Percentiles rank a stretch among this genome's conserved stretches.
These are phyloP conservation scores for Rutstroemia sp. DNA, from an alignment of 2,329 filamentous ascomycete species.

Conservation along the genomic window DNA sequence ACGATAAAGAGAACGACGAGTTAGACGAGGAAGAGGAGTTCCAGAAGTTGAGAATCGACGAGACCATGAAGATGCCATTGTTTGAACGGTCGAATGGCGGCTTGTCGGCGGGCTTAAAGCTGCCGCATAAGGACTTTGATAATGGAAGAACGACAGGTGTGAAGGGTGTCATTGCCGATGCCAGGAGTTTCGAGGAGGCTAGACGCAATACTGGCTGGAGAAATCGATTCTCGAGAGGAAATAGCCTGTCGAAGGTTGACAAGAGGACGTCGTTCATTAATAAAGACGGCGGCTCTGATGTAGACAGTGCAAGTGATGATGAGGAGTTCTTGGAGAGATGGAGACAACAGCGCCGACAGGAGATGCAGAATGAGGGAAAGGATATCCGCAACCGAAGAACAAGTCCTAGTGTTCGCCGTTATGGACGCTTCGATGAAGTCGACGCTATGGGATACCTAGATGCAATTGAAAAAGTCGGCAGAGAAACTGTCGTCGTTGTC, in stretches of 20 bases:
- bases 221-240: conserved; percentile 45
- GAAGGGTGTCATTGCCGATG: conserved; percentile 82
- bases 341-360: conserved; percentile 71
- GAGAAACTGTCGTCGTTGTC: conserved; percentile 80
- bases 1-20: conserved; percentile 48
- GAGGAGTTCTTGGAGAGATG: conserved; percentile 85
- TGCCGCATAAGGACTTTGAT: conserved; percentile 57
- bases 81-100: conserved; percentile 35
- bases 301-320: conserved; percentile 39
- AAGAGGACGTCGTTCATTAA: conserved; percentile 21
- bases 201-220: conserved; percentile 34
- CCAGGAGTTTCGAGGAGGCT: conserved; percentile 66
- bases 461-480: conserved; percentile 81
- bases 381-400: conserved; percentile 57
- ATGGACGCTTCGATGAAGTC: conserved; percentile 73
- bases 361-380: conserved; percentile 60
- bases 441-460: conserved; percentile 93
- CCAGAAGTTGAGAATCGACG: conserved; percentile 43
- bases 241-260: conserved; percentile 13
- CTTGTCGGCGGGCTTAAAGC: conserved; percentile 36
- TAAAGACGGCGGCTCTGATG: conserved; percentile 16
- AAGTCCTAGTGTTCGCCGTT: conserved; percentile 70
- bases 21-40: conserved; percentile 38
- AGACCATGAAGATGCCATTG: conserved; percentile 57
- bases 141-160: conserved; percentile 69